Percentiles rank a stretch among this genome's conserved stretches.
phyloP scores from a whole-genome alignment of 148 eudicot species.

The Heliamphora exappendiculata region DNA sequence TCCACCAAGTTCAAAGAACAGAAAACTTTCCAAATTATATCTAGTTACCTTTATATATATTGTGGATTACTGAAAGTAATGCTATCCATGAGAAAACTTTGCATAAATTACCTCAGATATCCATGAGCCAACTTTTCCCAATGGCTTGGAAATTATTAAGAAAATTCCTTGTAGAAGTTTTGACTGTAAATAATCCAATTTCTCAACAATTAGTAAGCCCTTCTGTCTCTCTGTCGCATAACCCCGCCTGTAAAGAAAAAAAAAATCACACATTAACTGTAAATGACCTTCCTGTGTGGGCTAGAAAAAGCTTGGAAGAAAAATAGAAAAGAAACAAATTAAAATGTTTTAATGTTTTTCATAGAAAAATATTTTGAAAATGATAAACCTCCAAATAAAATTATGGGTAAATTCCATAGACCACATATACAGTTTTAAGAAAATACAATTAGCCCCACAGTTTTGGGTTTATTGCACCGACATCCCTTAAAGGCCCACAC shows the following conservation, averaged over 20 bases:
- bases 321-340: not conserved
- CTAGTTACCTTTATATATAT: not conserved
- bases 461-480: too few relatives aligned
- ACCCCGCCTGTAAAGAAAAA: constrained; percentile 62
- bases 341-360: not conserved
- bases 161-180: constrained; percentile 59
- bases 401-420: too few relatives aligned
- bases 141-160: constrained; percentile 52
- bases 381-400: not conserved
- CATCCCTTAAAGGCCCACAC: too few relatives aligned
- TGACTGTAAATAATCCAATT: constrained; percentile 90
- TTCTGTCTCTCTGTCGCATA: constrained; percentile 79
- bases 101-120: constrained; percentile 50
- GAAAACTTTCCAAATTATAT: not conserved
- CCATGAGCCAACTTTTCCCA: constrained; percentile 52
- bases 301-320: not conserved
- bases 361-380: not conserved
- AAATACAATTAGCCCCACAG: too few relatives aligned
- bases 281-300: constrained; percentile 22
- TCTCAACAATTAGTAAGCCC: constrained; percentile 79
- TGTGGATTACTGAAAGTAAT: not conserved
- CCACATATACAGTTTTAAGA: too few relatives aligned
- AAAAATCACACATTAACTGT: constrained; percentile 15
- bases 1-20: too few relatives aligned
- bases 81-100: not conserved